Evolutionary conservation across 1,139 yeast genomes (phyloP), one percentile per base, ranked within the genome.

Genomic region (Pichiaceae sp.): DNA sequence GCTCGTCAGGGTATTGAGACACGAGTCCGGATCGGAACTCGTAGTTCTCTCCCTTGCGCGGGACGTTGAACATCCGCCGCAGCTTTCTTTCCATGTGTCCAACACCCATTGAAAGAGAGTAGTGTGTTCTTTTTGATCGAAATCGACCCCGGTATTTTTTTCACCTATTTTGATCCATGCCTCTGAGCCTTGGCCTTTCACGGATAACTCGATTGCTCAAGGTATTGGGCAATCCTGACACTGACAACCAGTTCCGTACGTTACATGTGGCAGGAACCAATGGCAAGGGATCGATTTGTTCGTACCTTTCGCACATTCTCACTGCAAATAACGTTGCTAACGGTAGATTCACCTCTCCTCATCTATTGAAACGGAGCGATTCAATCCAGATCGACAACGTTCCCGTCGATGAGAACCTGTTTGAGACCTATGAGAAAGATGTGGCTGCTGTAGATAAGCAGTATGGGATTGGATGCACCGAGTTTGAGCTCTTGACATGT

Each of bases 201-300:
- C 37, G 47, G 24, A 31, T 44, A n/a, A 33, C 34, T 8, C 37
- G 33, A 12, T 36, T 44, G n/a, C 36, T 44, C 15, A 29, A 23
- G 4, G 33, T 41, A 1, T 26, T 44, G 4, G 42, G 42, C 11
- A 41, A 44, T 20, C 47, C 47, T 4, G 45, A 85, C 15, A 44
- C 59, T 2, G 17, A 31, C 2, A 29, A 38, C 4, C 23, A 21
- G 8, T 75, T 75, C 54, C 72, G 74, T 44, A 75, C 87, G 1
- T 62, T 89, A 5, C 96, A 89, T 54, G 69, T 89, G 9, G 95
- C 96, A 0, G 97, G 97, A 0, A 89, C 96, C 4, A 89, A 89
- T 53, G 97, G 97, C 0, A 89, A 89, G 53, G 97, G 97, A 0
- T 85, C 95, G 0, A 85, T 87, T 0, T 75, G 93, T 41, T 78